Evolutionary conservation across 1,284 basidiomycete species (phyloP).

Genomic region (Heterobasidion annosum): DNA sequence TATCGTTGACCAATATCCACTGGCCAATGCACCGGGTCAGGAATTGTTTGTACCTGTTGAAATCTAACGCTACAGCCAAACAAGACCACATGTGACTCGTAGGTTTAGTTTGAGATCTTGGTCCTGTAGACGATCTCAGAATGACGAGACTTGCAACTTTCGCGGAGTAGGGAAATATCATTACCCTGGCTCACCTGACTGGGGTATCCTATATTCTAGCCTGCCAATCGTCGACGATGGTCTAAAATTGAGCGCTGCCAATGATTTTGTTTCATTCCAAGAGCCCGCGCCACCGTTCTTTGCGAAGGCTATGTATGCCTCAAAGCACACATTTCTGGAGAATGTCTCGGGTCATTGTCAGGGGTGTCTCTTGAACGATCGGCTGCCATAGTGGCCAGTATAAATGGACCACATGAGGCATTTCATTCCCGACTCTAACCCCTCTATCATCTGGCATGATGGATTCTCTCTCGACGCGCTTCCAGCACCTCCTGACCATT

Average conservation of each 20-base stretch:
- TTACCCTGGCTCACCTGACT: neutral
- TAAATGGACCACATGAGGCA: no score
- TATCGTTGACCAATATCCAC: neutral
- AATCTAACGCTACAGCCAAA: neutral
- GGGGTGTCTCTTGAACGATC: no score
- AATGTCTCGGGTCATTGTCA: no score
- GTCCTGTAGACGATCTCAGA: neutral
- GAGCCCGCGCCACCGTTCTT: no score
- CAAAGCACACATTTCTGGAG: no score
- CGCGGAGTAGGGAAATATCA: neutral
- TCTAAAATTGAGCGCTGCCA: neutral
- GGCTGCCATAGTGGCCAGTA: no score
- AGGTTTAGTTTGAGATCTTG: neutral
- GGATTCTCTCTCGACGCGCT: no score
- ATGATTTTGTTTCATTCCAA: neutral
- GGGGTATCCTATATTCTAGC: no score
- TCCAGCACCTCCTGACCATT: no score
- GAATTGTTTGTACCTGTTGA: neutral
- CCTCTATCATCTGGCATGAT: no score
- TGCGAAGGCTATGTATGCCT: no score
- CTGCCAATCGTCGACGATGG: neutral
- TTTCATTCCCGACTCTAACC: no score
- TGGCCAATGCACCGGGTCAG: neutral
- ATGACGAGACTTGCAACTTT: neutral
- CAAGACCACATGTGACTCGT: neutral